These are phyloP conservation scores for Astrocystis sublimbata DNA, from an alignment of 495 filamentous ascomycete species.

Conservation along the genomic window DNA sequence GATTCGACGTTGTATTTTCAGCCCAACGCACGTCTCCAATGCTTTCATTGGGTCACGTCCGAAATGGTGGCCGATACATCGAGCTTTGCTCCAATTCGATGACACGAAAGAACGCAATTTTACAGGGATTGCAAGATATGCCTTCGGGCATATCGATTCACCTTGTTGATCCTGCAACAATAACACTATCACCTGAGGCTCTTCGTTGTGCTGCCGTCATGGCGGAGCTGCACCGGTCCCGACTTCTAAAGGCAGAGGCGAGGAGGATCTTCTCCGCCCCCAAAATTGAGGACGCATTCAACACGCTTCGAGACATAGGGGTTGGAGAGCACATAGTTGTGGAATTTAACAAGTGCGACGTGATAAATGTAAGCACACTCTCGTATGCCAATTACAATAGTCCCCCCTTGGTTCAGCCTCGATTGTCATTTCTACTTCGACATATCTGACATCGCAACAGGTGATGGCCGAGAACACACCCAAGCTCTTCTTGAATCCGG, in stretches of 20 bases:
- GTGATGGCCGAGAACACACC: background rate
- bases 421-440: background rate
- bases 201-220: background rate
- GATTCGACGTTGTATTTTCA: conserved; percentile 9
- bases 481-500: conserved; percentile 14
- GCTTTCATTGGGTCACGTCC: background rate
- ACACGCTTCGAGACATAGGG: background rate
- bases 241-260: background rate
- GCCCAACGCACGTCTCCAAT: background rate
- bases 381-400: background rate
- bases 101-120: background rate
- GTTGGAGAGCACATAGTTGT: background rate
- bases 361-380: background rate
- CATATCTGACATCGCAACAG: background rate
- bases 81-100: background rate
- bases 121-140: background rate
- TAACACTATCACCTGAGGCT: background rate
- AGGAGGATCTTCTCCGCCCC: background rate
- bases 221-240: background rate
- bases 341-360: background rate
- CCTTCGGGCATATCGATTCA: background rate
- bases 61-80: background rate
- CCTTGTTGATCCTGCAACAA: background rate
- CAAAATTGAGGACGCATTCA: background rate
- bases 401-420: background rate